Evolutionary conservation across 768 basidiomycete genomes (phyloP), one percentile per base, ranked within the genome.

Genomic region (Pleurotus platypus): DNA sequence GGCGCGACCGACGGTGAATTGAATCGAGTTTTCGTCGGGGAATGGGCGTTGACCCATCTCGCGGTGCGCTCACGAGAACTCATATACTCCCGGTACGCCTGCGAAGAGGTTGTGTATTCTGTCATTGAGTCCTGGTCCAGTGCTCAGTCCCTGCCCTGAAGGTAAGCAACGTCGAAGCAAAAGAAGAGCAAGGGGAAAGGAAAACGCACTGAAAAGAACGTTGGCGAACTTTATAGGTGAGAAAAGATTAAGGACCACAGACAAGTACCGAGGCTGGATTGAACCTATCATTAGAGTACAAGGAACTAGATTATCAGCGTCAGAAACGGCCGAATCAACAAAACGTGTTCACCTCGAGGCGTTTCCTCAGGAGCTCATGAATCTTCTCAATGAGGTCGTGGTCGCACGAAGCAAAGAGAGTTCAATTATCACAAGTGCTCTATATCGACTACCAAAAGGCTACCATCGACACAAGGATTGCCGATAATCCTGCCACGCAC

Each of bases 1-100:
- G 84, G 85, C 3, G 84, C 79, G 20, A 75, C 71, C 40, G 85
- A 85, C 15, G 86, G 86, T 6, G 86, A 87, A 61, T 75, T 76
- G 57, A 82, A 76, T 26, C 73, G 73, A 55, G 51, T 61, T 18
- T 75, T 72, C 38, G 64, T 61, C 64, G 66, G 70, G 68, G 78
- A 61, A 67, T 77, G 67, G 20, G 66, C 60, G 50, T 71, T 70
- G 13, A 91, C 80, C 89, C 89, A 91, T 66, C 78, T 65, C 24
- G 79, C 78, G 4, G 86, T 89, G 49, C 89, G 80, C 24, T 86
- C 79, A 48, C 78, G 80, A 60, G 87, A 73, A 55, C 73, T 74
- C 72, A 82, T 77, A 66, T 78, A 86, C 65, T 83, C 79, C 49
- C 78, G 77, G 46, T 81, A 70, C 47, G 84, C 81, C 60, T 84